phyloP scores from a whole-genome alignment of 2,329 filamentous ascomycete species.

The Penicillium rolfsii region DNA sequence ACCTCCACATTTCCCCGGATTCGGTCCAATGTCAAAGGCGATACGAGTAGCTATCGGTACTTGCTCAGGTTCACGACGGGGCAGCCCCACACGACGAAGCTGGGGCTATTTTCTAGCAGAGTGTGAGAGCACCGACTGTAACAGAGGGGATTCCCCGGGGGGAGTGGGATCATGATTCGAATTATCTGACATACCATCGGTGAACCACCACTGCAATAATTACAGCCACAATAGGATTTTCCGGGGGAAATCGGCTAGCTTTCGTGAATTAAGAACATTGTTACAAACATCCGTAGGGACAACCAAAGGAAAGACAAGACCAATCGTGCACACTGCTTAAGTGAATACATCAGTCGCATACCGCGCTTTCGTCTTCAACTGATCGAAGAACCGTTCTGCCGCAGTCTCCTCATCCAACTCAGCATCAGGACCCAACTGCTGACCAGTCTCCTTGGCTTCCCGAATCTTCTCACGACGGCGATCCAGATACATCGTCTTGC shows the following conservation, averaged over 20 bases:
- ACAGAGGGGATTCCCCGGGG: not conserved
- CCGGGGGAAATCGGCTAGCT: not conserved
- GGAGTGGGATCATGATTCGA: not conserved
- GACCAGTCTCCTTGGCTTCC: conserved; percentile 37
- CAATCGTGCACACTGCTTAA: conserved; percentile 9
- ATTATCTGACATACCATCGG: not conserved
- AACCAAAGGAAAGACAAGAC: not conserved
- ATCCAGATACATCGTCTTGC: conserved; percentile 41
- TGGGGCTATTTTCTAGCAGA: conserved; percentile 9
- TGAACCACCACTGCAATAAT: not conserved
- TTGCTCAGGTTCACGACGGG: conserved; percentile 2
- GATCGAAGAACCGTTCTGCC: conserved; percentile 36
- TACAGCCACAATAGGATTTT: not conserved
- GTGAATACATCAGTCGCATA: conserved; percentile 65
- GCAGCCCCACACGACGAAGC: conserved; percentile 13
- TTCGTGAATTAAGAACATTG: not conserved
- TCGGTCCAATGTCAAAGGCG: not conserved
- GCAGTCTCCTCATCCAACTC: conserved; percentile 33
- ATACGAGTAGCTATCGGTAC: not conserved
- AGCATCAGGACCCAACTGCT: conserved; percentile 36
- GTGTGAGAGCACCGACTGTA: not conserved
- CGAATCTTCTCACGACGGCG: conserved; percentile 37
- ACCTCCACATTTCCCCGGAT: conserved; percentile 18
- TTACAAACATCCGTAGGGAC: not conserved
- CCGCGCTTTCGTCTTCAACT: conserved; percentile 52